Conservation (phyloP, 352 stramenopile genomes). For the Phytophthora pinifolia region DNA sequence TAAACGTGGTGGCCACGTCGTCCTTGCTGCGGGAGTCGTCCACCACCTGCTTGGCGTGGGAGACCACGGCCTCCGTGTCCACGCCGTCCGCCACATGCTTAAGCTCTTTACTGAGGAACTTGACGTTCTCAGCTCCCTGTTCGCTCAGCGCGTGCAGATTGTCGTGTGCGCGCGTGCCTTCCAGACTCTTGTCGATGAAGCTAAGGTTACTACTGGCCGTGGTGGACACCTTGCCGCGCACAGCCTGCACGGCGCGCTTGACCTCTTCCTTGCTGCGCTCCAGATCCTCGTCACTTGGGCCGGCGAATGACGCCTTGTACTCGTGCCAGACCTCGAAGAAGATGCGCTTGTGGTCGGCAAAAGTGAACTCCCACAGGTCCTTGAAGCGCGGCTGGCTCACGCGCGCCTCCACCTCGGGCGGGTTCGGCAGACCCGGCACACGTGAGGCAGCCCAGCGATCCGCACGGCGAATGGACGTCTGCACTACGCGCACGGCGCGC, state of each 20-base stretch:
- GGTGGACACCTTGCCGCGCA: constrained; percentile 57
- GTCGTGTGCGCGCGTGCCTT: constrained; percentile 60
- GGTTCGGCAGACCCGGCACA: constrained; percentile 73
- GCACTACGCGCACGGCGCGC: constrained; percentile 60
- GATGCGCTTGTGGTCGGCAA: constrained; percentile 65
- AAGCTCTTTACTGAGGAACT: constrained; percentile 57
- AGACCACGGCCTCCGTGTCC: constrained; percentile 59
- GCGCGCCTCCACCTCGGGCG: constrained; percentile 53
- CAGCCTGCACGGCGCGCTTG: constrained; percentile 38
- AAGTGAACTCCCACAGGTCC: constrained; percentile 80
- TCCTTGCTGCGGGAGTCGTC: constrained; percentile 69
- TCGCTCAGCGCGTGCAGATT: constrained; percentile 57
- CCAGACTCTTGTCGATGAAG: constrained; percentile 62
- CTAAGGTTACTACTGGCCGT: constrained; percentile 58
- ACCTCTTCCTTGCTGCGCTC: constrained; percentile 70
- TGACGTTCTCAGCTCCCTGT: constrained; percentile 54
- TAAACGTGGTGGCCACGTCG: constrained; percentile 62
- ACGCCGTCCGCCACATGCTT: constrained; percentile 53
- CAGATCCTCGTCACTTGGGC: constrained; percentile 53
- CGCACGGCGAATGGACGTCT: constrained; percentile 56
- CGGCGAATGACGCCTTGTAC: constrained; percentile 65
- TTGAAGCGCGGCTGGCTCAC: constrained; percentile 52
- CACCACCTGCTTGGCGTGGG: constrained; percentile 59
- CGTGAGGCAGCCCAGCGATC: constrained; percentile 54
- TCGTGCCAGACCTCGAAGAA: constrained; percentile 68